Evolutionary conservation across 495 filamentous ascomycete species (phyloP).

Genomic region (Ramalina intermedia): DNA sequence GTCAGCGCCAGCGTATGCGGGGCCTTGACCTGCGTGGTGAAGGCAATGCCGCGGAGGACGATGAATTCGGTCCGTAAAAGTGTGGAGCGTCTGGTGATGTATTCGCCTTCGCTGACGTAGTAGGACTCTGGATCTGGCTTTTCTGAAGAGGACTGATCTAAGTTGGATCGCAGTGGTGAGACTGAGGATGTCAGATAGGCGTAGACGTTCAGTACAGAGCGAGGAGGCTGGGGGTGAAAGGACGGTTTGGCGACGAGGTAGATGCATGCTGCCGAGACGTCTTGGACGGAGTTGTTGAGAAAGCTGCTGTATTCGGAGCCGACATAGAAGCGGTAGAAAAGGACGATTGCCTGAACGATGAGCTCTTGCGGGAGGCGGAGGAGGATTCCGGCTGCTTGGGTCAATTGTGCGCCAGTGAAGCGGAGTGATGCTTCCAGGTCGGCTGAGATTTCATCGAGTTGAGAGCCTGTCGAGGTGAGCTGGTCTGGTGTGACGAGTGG

Average conservation of each 20-base stretch:
- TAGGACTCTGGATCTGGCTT: conserved; percentile 41
- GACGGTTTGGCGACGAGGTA: conserved; percentile 80
- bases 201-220: conserved; percentile 73
- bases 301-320: conserved; percentile 50
- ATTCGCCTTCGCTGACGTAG: conserved; percentile 60
- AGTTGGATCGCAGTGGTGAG: conserved; percentile 30
- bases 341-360: conserved; percentile 77
- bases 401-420: conserved; percentile 51
- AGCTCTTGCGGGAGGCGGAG: conserved; percentile 77
- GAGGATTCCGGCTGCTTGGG: conserved; percentile 76
- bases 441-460: conserved; percentile 53
- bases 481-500: conserved; percentile 75
- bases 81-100: conserved; percentile 43
- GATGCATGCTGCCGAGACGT: conserved; percentile 65
- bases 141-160: conserved; percentile 15
- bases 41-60: conserved; percentile 60
- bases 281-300: conserved; percentile 44
- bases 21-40: conserved; percentile 68
- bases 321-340: conserved; percentile 78
- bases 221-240: conserved; percentile 55
- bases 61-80: conserved; percentile 59
- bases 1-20: conserved; percentile 84
- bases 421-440: conserved; percentile 59
- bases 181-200: conserved; percentile 58
- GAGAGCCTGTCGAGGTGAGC: conserved; percentile 52